Percentiles rank a stretch among this genome's conserved stretches.
Conservation (phyloP, 805 yeast species). For the Clavispora phyllophila region DNA sequence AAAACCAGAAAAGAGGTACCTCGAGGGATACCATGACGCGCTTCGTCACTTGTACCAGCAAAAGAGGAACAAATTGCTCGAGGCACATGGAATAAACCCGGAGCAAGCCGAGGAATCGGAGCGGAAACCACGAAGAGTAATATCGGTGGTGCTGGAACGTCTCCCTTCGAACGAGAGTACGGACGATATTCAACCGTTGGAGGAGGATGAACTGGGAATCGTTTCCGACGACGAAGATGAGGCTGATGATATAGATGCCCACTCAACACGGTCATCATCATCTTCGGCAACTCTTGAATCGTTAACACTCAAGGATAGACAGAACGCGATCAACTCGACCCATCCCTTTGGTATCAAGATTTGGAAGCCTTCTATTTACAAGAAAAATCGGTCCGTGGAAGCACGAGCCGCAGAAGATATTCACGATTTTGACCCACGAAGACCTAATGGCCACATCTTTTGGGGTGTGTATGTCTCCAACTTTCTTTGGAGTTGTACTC, state of each 20-base stretch:
- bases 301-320: constrained; percentile 84
- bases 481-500: constrained; percentile 63
- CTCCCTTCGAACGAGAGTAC: not conserved
- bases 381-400: constrained; percentile 87
- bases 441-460: constrained; percentile 46
- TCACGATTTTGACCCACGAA: constrained; percentile 58
- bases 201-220: constrained; percentile 3
- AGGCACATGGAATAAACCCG: not conserved
- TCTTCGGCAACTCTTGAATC: constrained; percentile 63
- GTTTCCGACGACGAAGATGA: constrained; percentile 11
- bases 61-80: constrained; percentile 11
- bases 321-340: constrained; percentile 91
- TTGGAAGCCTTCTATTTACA: constrained; percentile 97
- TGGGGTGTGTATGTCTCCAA: constrained; percentile 67
- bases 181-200: constrained; percentile 1
- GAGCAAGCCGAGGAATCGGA: not conserved
- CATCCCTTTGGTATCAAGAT: constrained; percentile 98
- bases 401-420: constrained; percentile 89
- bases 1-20: constrained; percentile 36
- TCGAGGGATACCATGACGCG: constrained; percentile 74
- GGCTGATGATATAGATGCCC: constrained; percentile 17
- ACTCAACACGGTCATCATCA: constrained; percentile 22
- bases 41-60: constrained; percentile 36
- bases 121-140: not conserved
- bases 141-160: not conserved